Evolutionary conservation across 176 grass and related monocot species (phyloP), one percentile per base, ranked within the genome.

Genomic region (Pontederia crassipes): DNA sequence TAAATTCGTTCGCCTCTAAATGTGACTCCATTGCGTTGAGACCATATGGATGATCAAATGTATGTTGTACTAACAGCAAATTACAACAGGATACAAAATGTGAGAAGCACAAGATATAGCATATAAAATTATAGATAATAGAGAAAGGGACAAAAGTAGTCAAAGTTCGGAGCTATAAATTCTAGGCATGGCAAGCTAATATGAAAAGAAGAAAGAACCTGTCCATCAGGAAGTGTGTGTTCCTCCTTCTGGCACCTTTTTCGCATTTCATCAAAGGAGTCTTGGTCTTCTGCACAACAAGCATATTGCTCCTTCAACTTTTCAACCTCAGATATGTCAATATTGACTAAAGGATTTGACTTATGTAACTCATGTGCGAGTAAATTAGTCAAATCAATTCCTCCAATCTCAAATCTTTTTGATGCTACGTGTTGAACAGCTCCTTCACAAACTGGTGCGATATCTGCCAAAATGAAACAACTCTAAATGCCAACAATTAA

Each of bases 171-270:
- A 54, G 14, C 12, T 54, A 16, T 3, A 54, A 35, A 35, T 60
- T 8, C 47, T 46, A 28, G 47, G 60, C 4, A 47, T 65, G 17
- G 14, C 27, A 9, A 27, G 46, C 28, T 26, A 20, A 4, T 46
- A 27, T 64, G 28, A 15, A 79, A 75, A 75, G 1, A 29, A 65
- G 54, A 20, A 52, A 81, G 69, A 78, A 98, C 93, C 79, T 98
- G 93, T 61, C 93, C 93, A 92, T 98, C 93, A 61, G 93, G 93
- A 72, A 98, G 87, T 50, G 93, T 92, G 66, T 98, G 93, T 47
- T 45, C 77, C 79, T 92, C 93, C 65, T 62, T 70, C 50, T 77
- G 76, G 60, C 87, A 86, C 45, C 79, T 78, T 47, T 52, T 86
- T 78, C 27, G 79, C 70, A 73, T 69, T 64, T 72, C 88, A 59